phyloP scores from a whole-genome alignment of 1,284 basidiomycete species.

The Ustilago tritici region DNA sequence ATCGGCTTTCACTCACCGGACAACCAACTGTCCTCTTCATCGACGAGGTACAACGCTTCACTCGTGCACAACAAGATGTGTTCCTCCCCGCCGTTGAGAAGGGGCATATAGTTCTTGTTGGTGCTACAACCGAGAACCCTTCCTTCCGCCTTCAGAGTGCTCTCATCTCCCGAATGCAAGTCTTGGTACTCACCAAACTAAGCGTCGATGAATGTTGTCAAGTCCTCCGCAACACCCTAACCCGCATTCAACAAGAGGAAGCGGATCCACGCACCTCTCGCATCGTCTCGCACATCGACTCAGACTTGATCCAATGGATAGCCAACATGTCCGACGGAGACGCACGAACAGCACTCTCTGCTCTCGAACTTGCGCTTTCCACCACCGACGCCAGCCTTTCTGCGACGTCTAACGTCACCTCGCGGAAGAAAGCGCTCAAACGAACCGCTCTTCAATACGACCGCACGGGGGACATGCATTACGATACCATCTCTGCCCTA shows the following conservation, averaged over 20 bases:
- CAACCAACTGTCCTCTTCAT: slow-evolving; percentile 80
- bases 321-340: slow-evolving; percentile 65
- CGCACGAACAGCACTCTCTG: slow-evolving; percentile 58
- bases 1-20: slow-evolving; percentile 78
- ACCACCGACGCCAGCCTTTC: slow-evolving; percentile 38
- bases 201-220: slow-evolving; percentile 50
- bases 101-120: slow-evolving; percentile 74
- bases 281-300: slow-evolving; percentile 62
- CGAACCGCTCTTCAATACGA: slow-evolving; percentile 64
- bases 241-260: slow-evolving; percentile 29
- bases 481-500: slow-evolving; percentile 86
- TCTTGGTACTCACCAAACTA: slow-evolving; percentile 67
- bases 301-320: slow-evolving; percentile 59
- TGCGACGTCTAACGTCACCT: slow-evolving; percentile 24
- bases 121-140: slow-evolving; percentile 92
- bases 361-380: slow-evolving; percentile 61
- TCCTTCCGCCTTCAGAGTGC: slow-evolving; percentile 80
- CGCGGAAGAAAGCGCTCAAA: slow-evolving; percentile 52
- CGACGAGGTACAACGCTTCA: slow-evolving; percentile 88
- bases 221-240: slow-evolving; percentile 53
- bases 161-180: slow-evolving; percentile 82
- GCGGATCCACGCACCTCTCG: neutral
- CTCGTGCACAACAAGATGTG: slow-evolving; percentile 81
- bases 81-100: slow-evolving; percentile 50
- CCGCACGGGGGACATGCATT: slow-evolving; percentile 71